phyloP scores from a whole-genome alignment of 768 basidiomycete species.

The Suillus weaverae region DNA sequence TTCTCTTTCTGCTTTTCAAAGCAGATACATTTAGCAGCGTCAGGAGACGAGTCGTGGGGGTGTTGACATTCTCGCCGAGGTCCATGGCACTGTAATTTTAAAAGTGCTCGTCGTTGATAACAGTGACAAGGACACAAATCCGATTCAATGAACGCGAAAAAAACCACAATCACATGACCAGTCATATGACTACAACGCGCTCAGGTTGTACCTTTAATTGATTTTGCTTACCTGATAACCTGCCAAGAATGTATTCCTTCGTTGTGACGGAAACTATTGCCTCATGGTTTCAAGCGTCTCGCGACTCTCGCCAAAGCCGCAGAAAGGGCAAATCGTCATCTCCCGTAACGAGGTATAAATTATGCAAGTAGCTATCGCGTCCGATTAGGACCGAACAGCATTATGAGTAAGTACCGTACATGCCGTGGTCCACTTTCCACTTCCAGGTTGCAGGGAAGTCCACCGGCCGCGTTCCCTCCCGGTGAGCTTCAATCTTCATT shows the following conservation, averaged over 20 bases:
- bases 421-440: neutral
- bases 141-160: neutral
- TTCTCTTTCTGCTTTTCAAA: constrained; percentile 64
- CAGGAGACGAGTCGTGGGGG: constrained; percentile 74
- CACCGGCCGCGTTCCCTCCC: neutral
- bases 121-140: too few relatives aligned
- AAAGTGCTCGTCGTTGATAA: neutral
- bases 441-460: neutral
- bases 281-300: neutral
- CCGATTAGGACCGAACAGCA: neutral
- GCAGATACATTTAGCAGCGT: constrained; percentile 91
- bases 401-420: neutral
- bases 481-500: neutral
- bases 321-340: neutral
- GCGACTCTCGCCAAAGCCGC: neutral
- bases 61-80: constrained; percentile 37
- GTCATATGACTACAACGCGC: neutral
- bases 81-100: neutral
- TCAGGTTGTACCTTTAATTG: neutral
- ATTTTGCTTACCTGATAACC: neutral
- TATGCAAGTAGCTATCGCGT: neutral
- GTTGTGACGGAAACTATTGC: neutral
- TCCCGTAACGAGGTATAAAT: neutral
- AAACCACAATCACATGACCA: neutral
- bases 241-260: neutral